Base-by-base conservation (phyloP, 2,329 filamentous ascomycete genomes). In the Aspergillus niger region DNA sequence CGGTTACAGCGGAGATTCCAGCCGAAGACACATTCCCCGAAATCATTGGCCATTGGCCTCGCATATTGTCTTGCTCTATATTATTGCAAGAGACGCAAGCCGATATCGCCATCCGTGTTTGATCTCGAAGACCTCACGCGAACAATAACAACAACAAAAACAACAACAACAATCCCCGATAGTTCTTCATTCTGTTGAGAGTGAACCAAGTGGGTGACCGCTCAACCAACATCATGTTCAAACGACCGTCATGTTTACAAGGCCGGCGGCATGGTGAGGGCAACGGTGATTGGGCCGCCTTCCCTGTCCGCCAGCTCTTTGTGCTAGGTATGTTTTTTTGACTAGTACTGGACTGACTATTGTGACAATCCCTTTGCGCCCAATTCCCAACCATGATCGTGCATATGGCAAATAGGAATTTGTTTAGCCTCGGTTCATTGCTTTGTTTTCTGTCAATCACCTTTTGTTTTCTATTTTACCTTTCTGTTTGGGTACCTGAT, bases 221-320 rank as follows among this genome's bases (percentile, higher is more conserved):
- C 28, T 24, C 52, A 32, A 43, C 30, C 55, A 51, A 53, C 65
- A 70, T 59, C 56, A 75, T 75, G 74, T 74, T 75, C 61, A 70
- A 70, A 68, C 67, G 69, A 60, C 73, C 68, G 55, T 67, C 72
- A 32, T 74, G 70, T 69, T 62, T 74, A 59, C 72, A 70, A 67
- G 63, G 69, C 60, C 72, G 70, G 55, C 69, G 69, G 61, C 66
- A 68, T 59, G 66, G 63, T 63, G 67, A 69, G 67, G 63, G 65
- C 60, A 51, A 56, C 6, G 69, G 74, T 65, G 72, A 74, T 65
- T 69, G 76, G 64, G 73, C 78, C 59, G 71, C 77, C 49, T 89
- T 89, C 74, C 86, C 86, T 41, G 77, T 80, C 41, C 80, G 78
- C 67, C 86, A 88, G 70, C 79, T 89, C 67, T 83, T 77, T 64